Percentiles rank a stretch among this genome's conserved stretches.
phyloP scores from a whole-genome alignment of 495 filamentous ascomycete genomes.

The Lasiosphaeria miniovina region DNA sequence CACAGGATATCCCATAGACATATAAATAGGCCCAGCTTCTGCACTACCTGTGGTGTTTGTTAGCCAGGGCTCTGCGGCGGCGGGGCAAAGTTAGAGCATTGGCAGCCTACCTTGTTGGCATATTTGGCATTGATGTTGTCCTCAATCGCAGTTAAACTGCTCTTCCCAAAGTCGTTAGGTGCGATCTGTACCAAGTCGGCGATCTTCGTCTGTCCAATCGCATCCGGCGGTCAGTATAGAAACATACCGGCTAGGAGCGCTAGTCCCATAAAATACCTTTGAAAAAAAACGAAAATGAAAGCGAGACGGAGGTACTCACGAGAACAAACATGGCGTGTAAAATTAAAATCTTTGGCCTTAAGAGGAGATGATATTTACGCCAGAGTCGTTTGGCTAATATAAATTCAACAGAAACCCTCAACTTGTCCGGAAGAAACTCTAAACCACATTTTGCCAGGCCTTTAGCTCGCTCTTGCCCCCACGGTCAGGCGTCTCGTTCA shows the following conservation, averaged over 20 bases:
- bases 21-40: constrained; percentile 86
- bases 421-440: too few relatives aligned
- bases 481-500: too few relatives aligned
- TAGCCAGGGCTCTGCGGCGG: background rate
- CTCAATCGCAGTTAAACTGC: constrained; percentile 74
- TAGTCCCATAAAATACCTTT: too few relatives aligned
- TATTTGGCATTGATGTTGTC: constrained; percentile 96
- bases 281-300: too few relatives aligned
- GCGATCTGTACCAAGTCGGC: constrained; percentile 88
- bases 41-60: constrained; percentile 32
- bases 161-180: constrained; percentile 79
- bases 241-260: too few relatives aligned
- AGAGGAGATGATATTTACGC: too few relatives aligned
- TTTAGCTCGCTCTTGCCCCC: too few relatives aligned
- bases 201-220: constrained; percentile 57
- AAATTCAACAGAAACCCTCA: too few relatives aligned
- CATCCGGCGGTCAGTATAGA: background rate
- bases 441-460: too few relatives aligned
- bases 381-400: too few relatives aligned
- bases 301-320: constrained; percentile 18
- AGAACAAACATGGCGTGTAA: constrained; percentile 42
- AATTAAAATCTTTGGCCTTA: background rate
- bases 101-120: constrained; percentile 71
- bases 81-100: too few relatives aligned
- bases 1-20: constrained; percentile 83